Percentiles rank a stretch among this genome's conserved stretches.
These are phyloP conservation scores for Teratosphaeria viscida DNA, from an alignment of 2,329 filamentous ascomycete genomes.

Conservation along the genomic window DNA sequence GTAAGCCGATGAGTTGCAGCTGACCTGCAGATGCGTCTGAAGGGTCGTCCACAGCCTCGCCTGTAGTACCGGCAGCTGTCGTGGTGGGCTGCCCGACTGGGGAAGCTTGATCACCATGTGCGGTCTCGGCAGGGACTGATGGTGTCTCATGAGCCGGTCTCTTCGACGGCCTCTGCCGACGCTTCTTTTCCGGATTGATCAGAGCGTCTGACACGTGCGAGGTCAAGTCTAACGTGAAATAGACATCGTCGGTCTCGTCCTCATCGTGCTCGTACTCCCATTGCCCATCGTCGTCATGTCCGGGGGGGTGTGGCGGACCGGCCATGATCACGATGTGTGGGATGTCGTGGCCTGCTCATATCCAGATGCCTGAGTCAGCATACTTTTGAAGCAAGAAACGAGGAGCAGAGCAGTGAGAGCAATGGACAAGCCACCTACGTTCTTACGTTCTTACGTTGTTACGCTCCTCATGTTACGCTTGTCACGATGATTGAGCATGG, in stretches of 20 bases:
- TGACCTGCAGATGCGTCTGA: constrained; percentile 26
- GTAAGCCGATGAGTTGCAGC: constrained; percentile 73
- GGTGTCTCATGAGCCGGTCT: not conserved
- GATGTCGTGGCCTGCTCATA: not conserved
- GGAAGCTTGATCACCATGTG: not conserved
- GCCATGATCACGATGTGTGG: not conserved
- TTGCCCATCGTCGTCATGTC: constrained; percentile 35
- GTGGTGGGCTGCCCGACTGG: not conserved
- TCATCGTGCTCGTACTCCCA: constrained; percentile 53
- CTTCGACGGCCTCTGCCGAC: not conserved
- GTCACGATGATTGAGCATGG: not conserved
- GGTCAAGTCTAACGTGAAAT: constrained; percentile 50
- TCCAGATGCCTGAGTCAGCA: not conserved
- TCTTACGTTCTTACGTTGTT: not conserved
- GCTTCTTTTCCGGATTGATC: not conserved
- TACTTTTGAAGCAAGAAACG: not conserved
- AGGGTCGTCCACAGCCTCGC: constrained; percentile 2
- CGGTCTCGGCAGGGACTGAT: not conserved
- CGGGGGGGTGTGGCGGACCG: not conserved
- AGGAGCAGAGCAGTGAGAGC: not conserved
- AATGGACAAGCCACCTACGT: not conserved
- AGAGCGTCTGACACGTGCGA: constrained; percentile 21
- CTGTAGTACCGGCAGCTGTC: not conserved
- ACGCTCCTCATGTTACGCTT: not conserved
- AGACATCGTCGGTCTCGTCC: constrained; percentile 48